These are phyloP conservation scores for Mucor indicus DNA, from an alignment of 371 early-diverging fungal genomes.

Conservation along the genomic window DNA sequence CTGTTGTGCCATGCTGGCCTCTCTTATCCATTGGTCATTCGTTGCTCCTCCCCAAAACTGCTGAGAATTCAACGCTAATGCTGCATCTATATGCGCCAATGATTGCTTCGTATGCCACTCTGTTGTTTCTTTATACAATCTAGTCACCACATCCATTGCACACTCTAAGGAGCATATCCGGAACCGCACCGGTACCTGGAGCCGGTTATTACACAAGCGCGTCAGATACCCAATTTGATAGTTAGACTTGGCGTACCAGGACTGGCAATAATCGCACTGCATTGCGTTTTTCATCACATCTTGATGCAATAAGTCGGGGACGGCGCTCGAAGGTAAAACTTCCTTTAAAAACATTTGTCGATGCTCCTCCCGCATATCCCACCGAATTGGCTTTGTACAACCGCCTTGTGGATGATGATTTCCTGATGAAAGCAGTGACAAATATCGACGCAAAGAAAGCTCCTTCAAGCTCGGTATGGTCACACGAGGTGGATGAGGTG, in stretches of 20 bases:
- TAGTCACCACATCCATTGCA: slow-evolving; percentile 9
- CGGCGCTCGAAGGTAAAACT: neutral
- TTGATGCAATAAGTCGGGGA: slow-evolving; percentile 1
- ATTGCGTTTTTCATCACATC: neutral
- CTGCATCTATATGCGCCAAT: slow-evolving; percentile 2
- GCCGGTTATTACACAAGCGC: slow-evolving; percentile 23
- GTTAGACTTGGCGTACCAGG: slow-evolving; percentile 23
- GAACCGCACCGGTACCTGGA: slow-evolving; percentile 29
- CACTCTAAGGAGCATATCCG: slow-evolving; percentile 30
- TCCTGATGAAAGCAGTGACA: too few relatives aligned
- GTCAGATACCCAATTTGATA: slow-evolving; percentile 29
- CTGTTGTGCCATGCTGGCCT: too few relatives aligned
- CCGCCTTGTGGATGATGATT: too few relatives aligned
- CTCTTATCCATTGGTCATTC: too few relatives aligned
- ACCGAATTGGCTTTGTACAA: too few relatives aligned
- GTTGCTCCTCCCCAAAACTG: too few relatives aligned
- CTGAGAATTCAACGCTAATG: neutral
- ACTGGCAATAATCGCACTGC: slow-evolving; percentile 34
- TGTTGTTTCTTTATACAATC: slow-evolving; percentile 8
- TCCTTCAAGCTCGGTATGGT: too few relatives aligned
- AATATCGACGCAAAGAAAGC: too few relatives aligned
- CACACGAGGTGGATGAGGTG: too few relatives aligned
- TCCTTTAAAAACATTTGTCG: slow-evolving; percentile 3
- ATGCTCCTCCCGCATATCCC: neutral
- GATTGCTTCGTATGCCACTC: slow-evolving; percentile 20